Evolutionary conservation across 768 basidiomycete species (phyloP).

Genomic region (Russula abietina): DNA sequence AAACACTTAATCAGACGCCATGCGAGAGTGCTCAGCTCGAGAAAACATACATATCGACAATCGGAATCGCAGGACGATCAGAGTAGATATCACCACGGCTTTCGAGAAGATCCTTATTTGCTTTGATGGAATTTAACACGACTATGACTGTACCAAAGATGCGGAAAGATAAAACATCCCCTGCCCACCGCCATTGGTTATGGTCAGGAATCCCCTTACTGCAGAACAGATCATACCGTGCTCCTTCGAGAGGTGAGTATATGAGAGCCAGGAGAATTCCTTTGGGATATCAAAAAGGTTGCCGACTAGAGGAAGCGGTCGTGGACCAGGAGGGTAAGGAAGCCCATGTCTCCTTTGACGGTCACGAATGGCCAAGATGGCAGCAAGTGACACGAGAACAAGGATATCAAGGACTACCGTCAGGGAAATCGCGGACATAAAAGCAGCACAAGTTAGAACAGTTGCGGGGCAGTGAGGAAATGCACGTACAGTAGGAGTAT

Average conservation of each 20-base stretch:
- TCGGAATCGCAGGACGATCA: constrained; percentile 4
- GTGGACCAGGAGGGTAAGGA: constrained; percentile 16
- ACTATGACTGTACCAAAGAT: constrained; percentile 6
- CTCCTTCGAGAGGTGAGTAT: not conserved
- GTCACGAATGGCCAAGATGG: constrained; percentile 1
- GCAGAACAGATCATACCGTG: constrained; percentile 1
- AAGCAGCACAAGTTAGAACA: not conserved
- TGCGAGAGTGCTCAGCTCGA: not conserved
- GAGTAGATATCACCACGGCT: constrained; percentile 10
- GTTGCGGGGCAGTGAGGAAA: too few relatives aligned
- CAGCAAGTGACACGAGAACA: not conserved
- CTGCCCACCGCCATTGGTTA: not conserved
- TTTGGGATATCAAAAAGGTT: constrained; percentile 14
- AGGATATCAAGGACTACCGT: not conserved
- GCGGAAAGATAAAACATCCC: constrained; percentile 4
- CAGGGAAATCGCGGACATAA: not conserved
- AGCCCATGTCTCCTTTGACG: not conserved
- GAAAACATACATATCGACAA: not conserved
- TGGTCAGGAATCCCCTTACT: not conserved
- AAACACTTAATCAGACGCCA: not conserved
- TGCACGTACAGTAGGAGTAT: too few relatives aligned
- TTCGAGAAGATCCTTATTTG: constrained; percentile 9
- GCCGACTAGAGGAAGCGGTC: constrained; percentile 7
- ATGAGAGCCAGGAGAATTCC: constrained; percentile 7
- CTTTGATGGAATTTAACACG: constrained; percentile 2